These are phyloP conservation scores for Huntiella omanensis DNA, from an alignment of 2,329 filamentous ascomycete genomes.

Conservation along the genomic window DNA sequence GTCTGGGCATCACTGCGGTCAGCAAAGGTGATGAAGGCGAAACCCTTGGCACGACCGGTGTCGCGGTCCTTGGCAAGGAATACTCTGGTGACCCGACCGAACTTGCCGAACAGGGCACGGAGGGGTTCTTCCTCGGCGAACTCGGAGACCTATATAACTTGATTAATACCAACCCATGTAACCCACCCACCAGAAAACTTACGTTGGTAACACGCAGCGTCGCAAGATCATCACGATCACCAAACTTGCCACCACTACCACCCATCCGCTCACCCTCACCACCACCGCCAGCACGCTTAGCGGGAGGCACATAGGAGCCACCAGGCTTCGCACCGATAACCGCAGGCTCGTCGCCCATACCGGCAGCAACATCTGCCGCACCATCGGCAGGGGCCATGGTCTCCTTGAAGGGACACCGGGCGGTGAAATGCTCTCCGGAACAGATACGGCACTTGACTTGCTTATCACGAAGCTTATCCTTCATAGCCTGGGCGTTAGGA, in stretches of 20 bases:
- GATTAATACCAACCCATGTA: slow-evolving; percentile 1
- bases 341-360: slow-evolving; percentile 34
- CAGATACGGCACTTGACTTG: slow-evolving; percentile 99
- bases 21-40: slow-evolving; percentile 94
- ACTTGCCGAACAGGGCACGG: slow-evolving; percentile 94
- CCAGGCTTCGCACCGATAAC: slow-evolving; percentile 43
- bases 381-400: slow-evolving; percentile 83
- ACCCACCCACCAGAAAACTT: slow-evolving; percentile 22
- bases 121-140: slow-evolving; percentile 92
- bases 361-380: slow-evolving; percentile 35
- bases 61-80: slow-evolving; percentile 97
- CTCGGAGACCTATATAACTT: slow-evolving; percentile 56
- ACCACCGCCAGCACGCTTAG: slow-evolving; percentile 54
- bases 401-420: slow-evolving; percentile 97
- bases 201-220: slow-evolving; percentile 97
- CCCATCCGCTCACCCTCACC: slow-evolving; percentile 59
- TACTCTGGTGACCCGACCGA: slow-evolving; percentile 88
- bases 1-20: slow-evolving; percentile 77
- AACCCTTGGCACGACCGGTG: slow-evolving; percentile 90
- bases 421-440: slow-evolving; percentile 96
- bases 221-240: slow-evolving; percentile 86
- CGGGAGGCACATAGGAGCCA: slow-evolving; percentile 84
- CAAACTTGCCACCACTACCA: slow-evolving; percentile 49
- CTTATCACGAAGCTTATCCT: slow-evolving; percentile 87
- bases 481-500: slow-evolving; percentile 53